Evolutionary conservation across 1,139 yeast genomes (phyloP), one percentile per base, ranked within the genome.

Genomic region (Geotrichum siamense): DNA sequence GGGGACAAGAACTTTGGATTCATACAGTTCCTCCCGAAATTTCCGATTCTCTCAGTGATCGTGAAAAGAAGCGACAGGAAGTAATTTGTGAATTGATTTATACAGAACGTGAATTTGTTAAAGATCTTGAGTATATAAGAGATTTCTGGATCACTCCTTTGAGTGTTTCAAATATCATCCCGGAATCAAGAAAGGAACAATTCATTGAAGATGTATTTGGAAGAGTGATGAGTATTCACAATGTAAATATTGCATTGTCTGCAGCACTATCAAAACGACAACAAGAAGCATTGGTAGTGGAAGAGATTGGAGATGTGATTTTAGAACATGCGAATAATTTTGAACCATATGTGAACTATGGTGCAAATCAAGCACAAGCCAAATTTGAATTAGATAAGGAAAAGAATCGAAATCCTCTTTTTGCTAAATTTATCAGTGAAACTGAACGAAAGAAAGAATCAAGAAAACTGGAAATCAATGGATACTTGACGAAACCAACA

Each of bases 341-440:
- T 64, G 96, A 87, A 51, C 95, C 97, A 2, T 91, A 89, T 63
- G 82, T 91, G 42, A 75, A 82, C 39, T 91, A 91, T 61, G 94
- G 95, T 47, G 96, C 96, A n/a, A 87, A 91, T 48, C 93, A 93
- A 61, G 87, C 91, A 44, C 87, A 86, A 66, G 98, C 96, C 10
- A 86, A 87, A 62, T 87, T 86, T 64, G 95, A 91, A 63, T 87
- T 87, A 65, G 98, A 91, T 65, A 75, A 96, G 43, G 98, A 91
- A 60, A 86, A 87, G 62, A 82, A 86, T 48, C 85, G 82, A 23
- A 91, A 93, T 62, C 82, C 93, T 48, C 75, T 83, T 50, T 91
- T 91, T 68, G 91, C 95, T 17, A 71, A 93, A 58, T 91, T 91
- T 61, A 84, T 91, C 48, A 95, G 85, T 58, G 96, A 93, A 50